Evolutionary conservation across 495 filamentous ascomycete genomes (phyloP), one percentile per base, ranked within the genome.

Genomic region (Darksidea phi): DNA sequence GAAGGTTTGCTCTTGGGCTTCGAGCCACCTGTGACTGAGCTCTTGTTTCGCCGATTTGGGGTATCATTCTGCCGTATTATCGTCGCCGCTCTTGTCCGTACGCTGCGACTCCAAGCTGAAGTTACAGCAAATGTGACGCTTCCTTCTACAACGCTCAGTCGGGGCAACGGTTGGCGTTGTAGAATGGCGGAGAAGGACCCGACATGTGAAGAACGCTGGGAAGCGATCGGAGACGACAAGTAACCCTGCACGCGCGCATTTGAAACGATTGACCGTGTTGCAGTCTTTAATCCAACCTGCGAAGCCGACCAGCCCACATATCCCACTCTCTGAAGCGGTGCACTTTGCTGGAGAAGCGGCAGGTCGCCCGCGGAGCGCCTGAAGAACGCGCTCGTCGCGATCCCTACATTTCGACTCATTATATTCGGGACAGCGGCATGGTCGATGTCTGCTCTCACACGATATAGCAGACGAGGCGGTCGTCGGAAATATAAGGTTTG

Each of bases 321-420:
- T 53, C 52, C 24, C 48, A 52, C 18, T 23, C 57, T 47, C 3
- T 32, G 26, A 15, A 45, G 49, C 24, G 38, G 54, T 18, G 13
- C 45, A 18, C 15, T 34, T 36, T 23, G 50, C 25, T 37, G 20
- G 18, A 37, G 20, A 2, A 63, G 23, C 15, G 43, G 50, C 24
- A 8, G 57, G 54, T 59, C 68, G 61, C 54, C 52, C 56, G 37
- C 70, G 50, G 74, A 70, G 65, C 73, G 74, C 75, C 79, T 76
- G 48, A 82, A 62, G 61, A 74, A 72, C 72, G 72, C 74, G 68
- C 78, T 78, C 59, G 81, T 72, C 73, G 75, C 78, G 54, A 76
- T 73, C 75, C 75, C 76, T 67, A 83, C 71, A 75, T 79, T 79
- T 66, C 76, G 73, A 75, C 77, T 79, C 82, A 84, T 67, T 50